Base-by-base conservation (phyloP, 768 basidiomycete species). In the Mycena maculata region DNA sequence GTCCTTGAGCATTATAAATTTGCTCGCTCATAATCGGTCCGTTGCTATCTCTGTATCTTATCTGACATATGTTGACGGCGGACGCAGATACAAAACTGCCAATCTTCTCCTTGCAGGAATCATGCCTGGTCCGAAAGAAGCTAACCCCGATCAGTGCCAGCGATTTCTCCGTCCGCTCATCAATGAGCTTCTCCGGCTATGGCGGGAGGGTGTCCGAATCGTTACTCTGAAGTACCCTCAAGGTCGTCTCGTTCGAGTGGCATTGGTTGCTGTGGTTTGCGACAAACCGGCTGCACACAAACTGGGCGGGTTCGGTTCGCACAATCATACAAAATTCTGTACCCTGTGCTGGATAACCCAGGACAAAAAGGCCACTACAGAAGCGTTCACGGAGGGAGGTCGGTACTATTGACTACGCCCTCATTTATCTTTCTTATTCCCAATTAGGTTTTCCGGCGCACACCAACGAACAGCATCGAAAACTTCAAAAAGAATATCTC, bases 201-300 rank as follows among this genome's bases (percentile, higher is more conserved):
- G 76, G 72, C 27, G 48, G 3, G 36, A 74, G 4, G 77, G 77
- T 9, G 71, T 78, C 13, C 36, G 20, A 1, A 47, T 77, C 10
- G 30, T 48, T 1, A 81, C 74, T 1, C 61, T 69, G 6, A 68
- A 65, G 18, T 72, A 65, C 62, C 75, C 76, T 11, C 15, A 75
- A 47, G 79, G 80, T 0, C 74, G 77, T 0, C 72, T 73, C 0
- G 72, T 80, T 1, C 73, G 78, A 0, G 72, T 81, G 4, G 71
- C 76, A 2, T 70, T 82, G 0, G 73, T 80, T 8, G 77, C 75
- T 0, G 67, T 83, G 7, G 65, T 77, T 10, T 83, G 81, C 50
- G 78, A 81, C 63, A 80, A 82, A 48, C 81, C 81, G 2, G 82
- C 81, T 1, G 78, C 77, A 0, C 77, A 79, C 55, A 82, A 82